Percentiles rank a stretch among this genome's conserved stretches.
Evolutionary conservation across 805 yeast genomes (phyloP).

Genomic region (Metschnikowia bowlesiae): DNA sequence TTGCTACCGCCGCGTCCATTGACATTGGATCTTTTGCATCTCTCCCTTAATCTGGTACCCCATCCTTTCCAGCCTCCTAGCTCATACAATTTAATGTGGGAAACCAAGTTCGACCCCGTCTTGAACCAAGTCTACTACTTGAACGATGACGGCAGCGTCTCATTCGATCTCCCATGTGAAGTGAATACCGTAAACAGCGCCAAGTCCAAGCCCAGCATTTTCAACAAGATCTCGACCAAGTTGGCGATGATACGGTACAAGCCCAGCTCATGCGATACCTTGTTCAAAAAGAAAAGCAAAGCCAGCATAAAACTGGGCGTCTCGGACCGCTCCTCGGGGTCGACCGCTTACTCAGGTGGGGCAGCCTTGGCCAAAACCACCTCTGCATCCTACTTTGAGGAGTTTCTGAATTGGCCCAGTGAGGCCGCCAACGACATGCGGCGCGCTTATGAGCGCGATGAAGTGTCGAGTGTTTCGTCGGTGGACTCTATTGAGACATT

Average conservation of each 20-base stretch:
- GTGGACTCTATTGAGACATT: conserved; percentile 24
- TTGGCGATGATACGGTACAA: conserved; percentile 10
- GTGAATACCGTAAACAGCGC: conserved; percentile 7
- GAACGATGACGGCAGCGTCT: conserved; percentile 12
- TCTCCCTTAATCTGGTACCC: too few relatives aligned
- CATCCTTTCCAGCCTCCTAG: too few relatives aligned
- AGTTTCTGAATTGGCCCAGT: neutral
- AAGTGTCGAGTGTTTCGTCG: conserved; percentile 18
- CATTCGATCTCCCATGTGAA: conserved; percentile 18
- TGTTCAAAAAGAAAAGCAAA: neutral
- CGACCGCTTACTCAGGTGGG: neutral
- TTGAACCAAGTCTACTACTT: conserved; percentile 16
- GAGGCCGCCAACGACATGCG: conserved; percentile 13
- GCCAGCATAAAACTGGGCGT: neutral
- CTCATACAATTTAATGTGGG: conserved; percentile 7
- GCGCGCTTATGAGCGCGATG: conserved; percentile 15
- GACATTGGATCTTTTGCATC: too few relatives aligned
- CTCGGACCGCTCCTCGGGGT: neutral
- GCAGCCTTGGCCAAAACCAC: neutral
- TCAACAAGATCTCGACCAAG: conserved; percentile 10
- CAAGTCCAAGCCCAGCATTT: conserved; percentile 3
- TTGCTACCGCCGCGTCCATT: too few relatives aligned
- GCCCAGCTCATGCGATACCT: conserved; percentile 2
- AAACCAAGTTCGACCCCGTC: conserved; percentile 14
- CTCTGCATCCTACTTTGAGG: neutral